phyloP scores from a whole-genome alignment of 2,329 filamentous ascomycete species.

The Bimuria novae-zelandiae region DNA sequence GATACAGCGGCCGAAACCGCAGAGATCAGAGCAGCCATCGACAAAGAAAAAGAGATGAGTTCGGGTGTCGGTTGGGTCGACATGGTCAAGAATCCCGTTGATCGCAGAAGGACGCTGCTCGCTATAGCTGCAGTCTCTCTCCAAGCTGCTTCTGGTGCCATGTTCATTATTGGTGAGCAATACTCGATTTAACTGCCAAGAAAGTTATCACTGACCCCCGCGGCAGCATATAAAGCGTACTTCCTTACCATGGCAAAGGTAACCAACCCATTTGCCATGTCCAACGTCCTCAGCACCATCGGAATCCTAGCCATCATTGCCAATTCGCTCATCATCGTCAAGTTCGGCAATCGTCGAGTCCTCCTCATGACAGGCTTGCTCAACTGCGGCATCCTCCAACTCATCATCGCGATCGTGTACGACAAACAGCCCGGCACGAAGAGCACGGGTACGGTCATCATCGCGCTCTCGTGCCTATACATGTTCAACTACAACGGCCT shows the following conservation, averaged over 20 bases:
- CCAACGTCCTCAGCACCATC: constrained; percentile 59
- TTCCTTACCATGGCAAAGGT: constrained; percentile 65
- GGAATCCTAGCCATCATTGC: constrained; percentile 61
- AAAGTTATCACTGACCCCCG: not conserved
- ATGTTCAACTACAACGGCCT: constrained; percentile 60
- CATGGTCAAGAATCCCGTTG: constrained; percentile 43
- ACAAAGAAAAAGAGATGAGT: constrained; percentile 36
- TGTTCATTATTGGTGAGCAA: constrained; percentile 50
- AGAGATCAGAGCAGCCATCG: constrained; percentile 41
- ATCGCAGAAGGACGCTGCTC: constrained; percentile 43
- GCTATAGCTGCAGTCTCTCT: constrained; percentile 42
- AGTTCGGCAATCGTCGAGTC: constrained; percentile 57
- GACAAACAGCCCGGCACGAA: constrained; percentile 47
- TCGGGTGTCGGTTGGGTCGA: constrained; percentile 39
- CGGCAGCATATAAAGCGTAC: constrained; percentile 53
- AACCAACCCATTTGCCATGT: constrained; percentile 60
- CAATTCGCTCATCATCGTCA: constrained; percentile 59
- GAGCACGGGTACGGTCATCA: constrained; percentile 53
- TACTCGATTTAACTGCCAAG: no score
- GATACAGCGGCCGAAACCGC: constrained; percentile 44
- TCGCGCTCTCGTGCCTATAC: constrained; percentile 59
- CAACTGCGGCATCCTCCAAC: constrained; percentile 59
- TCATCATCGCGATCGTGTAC: constrained; percentile 60
- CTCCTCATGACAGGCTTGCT: constrained; percentile 58
- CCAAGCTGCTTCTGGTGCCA: constrained; percentile 45